Base-by-base conservation (phyloP, 1,139 yeast species). In the Hyphopichia wangnamkhiaoensis region DNA sequence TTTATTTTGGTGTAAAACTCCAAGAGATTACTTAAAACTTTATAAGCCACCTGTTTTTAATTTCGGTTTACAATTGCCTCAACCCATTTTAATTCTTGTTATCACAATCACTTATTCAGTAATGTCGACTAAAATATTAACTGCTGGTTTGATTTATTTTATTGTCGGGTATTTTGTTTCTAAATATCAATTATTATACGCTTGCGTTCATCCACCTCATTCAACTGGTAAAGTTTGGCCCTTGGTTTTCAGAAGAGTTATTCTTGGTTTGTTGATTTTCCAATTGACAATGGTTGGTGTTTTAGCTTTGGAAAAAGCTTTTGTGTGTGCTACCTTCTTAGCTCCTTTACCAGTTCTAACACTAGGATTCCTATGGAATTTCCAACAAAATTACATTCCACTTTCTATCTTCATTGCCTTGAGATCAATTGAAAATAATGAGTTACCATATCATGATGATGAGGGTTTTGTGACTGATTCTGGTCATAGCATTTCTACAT, bases 201-300 rank as follows among this genome's bases (percentile, higher is more conserved):
- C 84, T 2, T 79, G 82, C 68, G 83, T 80, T 8, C 88, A 82
- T 53, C 82, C 85, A 1, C 84, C 82, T 16, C 87, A 82, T 57
- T 80, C 85, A 6, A 81, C 87, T 0, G 88, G 87, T 1, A 80
- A 79, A 48, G 80, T 80, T 5, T 82, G 87, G 87, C 85, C 86
- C 1, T 70, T 82, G 56, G 74, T 81, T 3, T 79, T 81, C 45
- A 65, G 82, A 45, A 61, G 87, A 36, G 73, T 80, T 3, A 71
- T 79, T 37, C 50, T 82, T 30, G 87, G 87, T 0, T 61, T 81
- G 21, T 60, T 80, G 10, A 71, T 82, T 37, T 74, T 93, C 57
- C 98, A 93, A 54, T 62, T 91, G 41, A 88, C 96, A 13, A 89
- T 90, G 89, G 90, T 91, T 2, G 98, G 97, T 2, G 84, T 95